Evolutionary conservation across 768 basidiomycete species (phyloP).

Genomic region (Phaeotremella fagi): DNA sequence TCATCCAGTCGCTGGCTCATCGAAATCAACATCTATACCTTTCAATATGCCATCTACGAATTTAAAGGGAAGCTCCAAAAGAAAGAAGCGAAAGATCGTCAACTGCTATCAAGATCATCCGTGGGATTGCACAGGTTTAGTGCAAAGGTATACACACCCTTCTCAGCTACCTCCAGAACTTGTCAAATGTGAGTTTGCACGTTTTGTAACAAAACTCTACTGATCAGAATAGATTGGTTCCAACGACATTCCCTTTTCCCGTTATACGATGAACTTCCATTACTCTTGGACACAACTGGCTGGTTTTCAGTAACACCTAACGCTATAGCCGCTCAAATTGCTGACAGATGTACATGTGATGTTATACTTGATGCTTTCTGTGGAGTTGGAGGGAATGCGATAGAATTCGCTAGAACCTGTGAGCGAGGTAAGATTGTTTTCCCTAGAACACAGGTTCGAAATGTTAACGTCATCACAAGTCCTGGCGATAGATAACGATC

Average conservation of each 20-base stretch:
- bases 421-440: conserved; percentile 65
- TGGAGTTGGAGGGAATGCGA: conserved; percentile 95
- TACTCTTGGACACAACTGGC: conserved; percentile 88
- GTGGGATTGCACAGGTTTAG: conserved; percentile 66
- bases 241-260: conserved; percentile 81
- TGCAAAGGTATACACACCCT: conserved; percentile 62
- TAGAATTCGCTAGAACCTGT: conserved; percentile 94
- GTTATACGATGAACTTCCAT: conserved; percentile 66
- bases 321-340: conserved; percentile 83
- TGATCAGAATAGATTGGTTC: conserved; percentile 63
- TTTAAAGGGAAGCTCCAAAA: conserved; percentile 4
- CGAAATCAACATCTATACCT: too few species aligned
- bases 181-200: conserved; percentile 79
- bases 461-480: conserved; percentile 54
- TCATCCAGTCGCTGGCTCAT: too few species aligned
- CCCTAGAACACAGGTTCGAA: neutral
- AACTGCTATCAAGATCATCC: conserved; percentile 29
- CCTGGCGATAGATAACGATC: conserved; percentile 85
- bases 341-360: conserved; percentile 65
- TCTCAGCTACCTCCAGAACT: conserved; percentile 71
- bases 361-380: conserved; percentile 73
- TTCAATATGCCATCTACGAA: too few species aligned
- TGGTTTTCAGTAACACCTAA: conserved; percentile 98
- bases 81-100: neutral
- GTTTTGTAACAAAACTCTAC: neutral